Percentiles rank a stretch among this genome's conserved stretches.
These are phyloP conservation scores for Suillus variegatus DNA, from an alignment of 768 basidiomycete species.

Conservation along the genomic window DNA sequence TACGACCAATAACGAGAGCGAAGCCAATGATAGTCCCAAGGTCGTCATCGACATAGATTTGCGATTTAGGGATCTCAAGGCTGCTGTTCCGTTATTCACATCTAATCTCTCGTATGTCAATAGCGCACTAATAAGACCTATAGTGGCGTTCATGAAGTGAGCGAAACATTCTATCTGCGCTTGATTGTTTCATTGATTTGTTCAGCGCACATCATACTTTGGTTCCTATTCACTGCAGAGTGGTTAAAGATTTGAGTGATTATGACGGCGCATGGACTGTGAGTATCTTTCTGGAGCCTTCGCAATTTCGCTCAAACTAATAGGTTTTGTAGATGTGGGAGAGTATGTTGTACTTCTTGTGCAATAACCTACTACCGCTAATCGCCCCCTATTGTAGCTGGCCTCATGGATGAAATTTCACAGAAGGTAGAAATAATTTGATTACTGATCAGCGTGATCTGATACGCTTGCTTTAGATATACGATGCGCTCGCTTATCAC, in stretches of 20 bases:
- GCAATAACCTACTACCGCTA: slow-evolving; percentile 3
- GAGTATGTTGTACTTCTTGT: slow-evolving; percentile 52
- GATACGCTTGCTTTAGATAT: slow-evolving; percentile 49
- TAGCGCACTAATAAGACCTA: slow-evolving; percentile 89
- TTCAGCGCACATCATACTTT: slow-evolving; percentile 88
- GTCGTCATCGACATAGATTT: slow-evolving; percentile 91
- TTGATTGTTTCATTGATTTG: slow-evolving; percentile 7
- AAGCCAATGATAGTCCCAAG: slow-evolving; percentile 40
- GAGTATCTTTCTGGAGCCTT: slow-evolving; percentile 31
- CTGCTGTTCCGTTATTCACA: slow-evolving; percentile 90
- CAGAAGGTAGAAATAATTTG: slow-evolving; percentile 51
- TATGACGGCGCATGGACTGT: slow-evolving; percentile 98
- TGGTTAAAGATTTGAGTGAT: slow-evolving; percentile 79
- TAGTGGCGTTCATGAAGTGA: slow-evolving; percentile 98
- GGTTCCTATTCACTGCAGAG: slow-evolving; percentile 89
- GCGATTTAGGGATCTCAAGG: slow-evolving; percentile 93
- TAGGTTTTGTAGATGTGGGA: slow-evolving; percentile 75
- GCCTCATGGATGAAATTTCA: slow-evolving; percentile 89
- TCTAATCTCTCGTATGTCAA: slow-evolving; percentile 89
- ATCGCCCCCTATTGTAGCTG: slow-evolving; percentile 52
- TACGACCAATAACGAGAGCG: slow-evolving; percentile 36
- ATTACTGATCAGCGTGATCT: background rate
- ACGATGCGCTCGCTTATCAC: slow-evolving; percentile 93
- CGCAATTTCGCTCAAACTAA: slow-evolving; percentile 17
- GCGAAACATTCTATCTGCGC: slow-evolving; percentile 22